These are phyloP conservation scores for Phytophthora crassamura DNA, from an alignment of 352 stramenopile species.

Conservation along the genomic window DNA sequence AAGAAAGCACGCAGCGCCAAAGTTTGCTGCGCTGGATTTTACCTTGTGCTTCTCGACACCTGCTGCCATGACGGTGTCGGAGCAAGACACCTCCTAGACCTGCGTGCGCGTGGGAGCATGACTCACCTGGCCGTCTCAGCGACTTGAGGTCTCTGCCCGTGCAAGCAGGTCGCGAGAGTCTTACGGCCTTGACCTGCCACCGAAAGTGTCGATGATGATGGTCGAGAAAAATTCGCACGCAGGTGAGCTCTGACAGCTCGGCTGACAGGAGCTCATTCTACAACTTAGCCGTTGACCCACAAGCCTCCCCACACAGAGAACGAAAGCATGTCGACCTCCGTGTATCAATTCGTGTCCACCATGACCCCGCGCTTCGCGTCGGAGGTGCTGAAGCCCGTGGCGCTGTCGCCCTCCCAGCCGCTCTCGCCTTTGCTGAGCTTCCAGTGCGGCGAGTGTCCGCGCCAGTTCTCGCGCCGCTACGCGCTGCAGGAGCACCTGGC, in stretches of 20 bases:
- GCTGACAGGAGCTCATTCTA: constrained; percentile 15
- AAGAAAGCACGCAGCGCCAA: constrained; percentile 20
- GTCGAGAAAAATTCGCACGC: constrained; percentile 20
- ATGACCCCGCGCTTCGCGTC: constrained; percentile 33
- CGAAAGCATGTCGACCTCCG: constrained; percentile 32
- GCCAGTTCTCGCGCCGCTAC: constrained; percentile 41
- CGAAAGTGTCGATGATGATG: constrained; percentile 14
- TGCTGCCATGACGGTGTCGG: not conserved
- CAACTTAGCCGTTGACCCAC: constrained; percentile 39
- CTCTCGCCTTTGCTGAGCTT: constrained; percentile 20
- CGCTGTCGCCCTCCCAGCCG: constrained; percentile 11
- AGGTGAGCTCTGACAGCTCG: constrained; percentile 3
- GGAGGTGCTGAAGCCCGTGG: constrained; percentile 19
- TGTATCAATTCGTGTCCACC: constrained; percentile 35
- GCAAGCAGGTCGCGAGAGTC: constrained; percentile 14
- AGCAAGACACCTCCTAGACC: not conserved
- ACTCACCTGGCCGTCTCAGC: constrained; percentile 22
- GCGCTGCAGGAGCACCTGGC: constrained; percentile 55
- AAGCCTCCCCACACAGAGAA: constrained; percentile 12
- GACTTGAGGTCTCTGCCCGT: constrained; percentile 6
- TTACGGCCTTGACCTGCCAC: constrained; percentile 20
- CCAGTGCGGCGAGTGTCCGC: constrained; percentile 47
- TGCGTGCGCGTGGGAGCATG: constrained; percentile 4
- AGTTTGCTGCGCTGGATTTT: constrained; percentile 25
- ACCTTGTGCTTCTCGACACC: not conserved